phyloP scores from a whole-genome alignment of 768 basidiomycete genomes.

The Albatrellus ellisii region DNA sequence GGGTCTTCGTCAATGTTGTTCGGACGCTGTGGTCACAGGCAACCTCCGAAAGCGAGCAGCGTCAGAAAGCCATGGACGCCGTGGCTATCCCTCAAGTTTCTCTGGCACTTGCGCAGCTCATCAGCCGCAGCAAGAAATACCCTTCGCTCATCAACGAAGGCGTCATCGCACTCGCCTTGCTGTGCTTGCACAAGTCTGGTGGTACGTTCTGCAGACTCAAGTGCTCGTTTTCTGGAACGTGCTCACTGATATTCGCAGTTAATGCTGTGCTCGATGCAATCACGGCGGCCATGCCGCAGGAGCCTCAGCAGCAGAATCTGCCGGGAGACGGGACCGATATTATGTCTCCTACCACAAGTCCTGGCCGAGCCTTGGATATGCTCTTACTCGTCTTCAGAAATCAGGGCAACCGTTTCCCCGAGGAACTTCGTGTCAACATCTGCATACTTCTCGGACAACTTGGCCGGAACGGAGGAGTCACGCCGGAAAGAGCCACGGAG shows the following conservation, averaged over 20 bases:
- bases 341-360: slow-evolving; percentile 36
- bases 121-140: slow-evolving; percentile 68
- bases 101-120: slow-evolving; percentile 51
- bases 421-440: slow-evolving; percentile 66
- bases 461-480: slow-evolving; percentile 35
- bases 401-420: slow-evolving; percentile 33
- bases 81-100: slow-evolving; percentile 43
- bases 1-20: slow-evolving; percentile 77
- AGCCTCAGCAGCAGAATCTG: slow-evolving; percentile 19
- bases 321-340: slow-evolving; percentile 26
- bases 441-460: slow-evolving; percentile 62
- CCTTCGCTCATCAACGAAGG: slow-evolving; percentile 84
- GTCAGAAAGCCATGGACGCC: slow-evolving; percentile 37
- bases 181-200: slow-evolving; percentile 52
- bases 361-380: slow-evolving; percentile 53
- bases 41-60: slow-evolving; percentile 31
- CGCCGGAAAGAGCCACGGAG: slow-evolving; percentile 23
- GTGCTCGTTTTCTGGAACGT: slow-evolving; percentile 1
- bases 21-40: slow-evolving; percentile 63
- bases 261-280: slow-evolving; percentile 50
- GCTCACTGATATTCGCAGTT: slow-evolving; percentile 27
- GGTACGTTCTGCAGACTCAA: slow-evolving; percentile 30
- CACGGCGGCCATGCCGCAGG: slow-evolving; percentile 32
- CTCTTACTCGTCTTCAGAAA: slow-evolving; percentile 51
- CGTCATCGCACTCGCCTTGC: slow-evolving; percentile 66